These are phyloP conservation scores for Trifolium repens DNA, from an alignment of 306 rosid species.

Conservation along the genomic window DNA sequence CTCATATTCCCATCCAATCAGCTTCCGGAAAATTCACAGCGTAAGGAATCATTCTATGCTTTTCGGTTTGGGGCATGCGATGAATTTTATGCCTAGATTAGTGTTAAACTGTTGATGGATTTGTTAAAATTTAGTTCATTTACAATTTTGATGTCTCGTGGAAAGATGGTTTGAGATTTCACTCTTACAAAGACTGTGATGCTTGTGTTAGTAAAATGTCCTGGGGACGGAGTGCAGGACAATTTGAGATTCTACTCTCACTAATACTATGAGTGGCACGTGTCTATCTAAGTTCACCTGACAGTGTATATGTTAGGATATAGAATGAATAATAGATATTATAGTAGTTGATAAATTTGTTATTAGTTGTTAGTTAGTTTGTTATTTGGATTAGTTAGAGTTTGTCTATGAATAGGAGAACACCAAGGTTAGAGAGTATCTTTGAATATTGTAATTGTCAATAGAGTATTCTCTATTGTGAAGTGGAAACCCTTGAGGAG, in stretches of 20 bases:
- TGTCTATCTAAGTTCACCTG: conserved; percentile 22
- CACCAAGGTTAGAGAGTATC: too few species aligned
- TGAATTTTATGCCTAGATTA: conserved; percentile 38
- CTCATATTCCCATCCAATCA: conserved; percentile 89
- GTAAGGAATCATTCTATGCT: conserved; percentile 60
- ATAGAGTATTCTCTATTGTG: too few species aligned
- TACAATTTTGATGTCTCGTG: conserved; percentile 35
- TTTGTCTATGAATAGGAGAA: too few species aligned
- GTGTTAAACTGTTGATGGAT: conserved; percentile 37
- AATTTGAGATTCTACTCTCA: conserved; percentile 6
- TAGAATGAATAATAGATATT: too few species aligned
- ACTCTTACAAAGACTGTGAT: conserved; percentile 13
- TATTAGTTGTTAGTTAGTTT: too few species aligned
- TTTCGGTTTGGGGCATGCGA: conserved; percentile 22
- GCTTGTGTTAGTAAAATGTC: conserved; percentile 21
- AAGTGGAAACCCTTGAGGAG: too few species aligned
- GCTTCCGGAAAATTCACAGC: conserved; percentile 90
- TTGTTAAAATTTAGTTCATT: conserved; percentile 18
- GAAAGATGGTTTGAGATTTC: conserved; percentile 20
- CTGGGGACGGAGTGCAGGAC: conserved; percentile 7
- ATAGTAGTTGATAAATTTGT: too few species aligned
- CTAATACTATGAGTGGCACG: conserved; percentile 11
- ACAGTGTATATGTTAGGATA: background rate
- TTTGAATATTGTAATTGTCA: too few species aligned
- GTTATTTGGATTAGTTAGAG: too few species aligned